These are phyloP conservation scores for Kwoniella dendrophila DNA, from an alignment of 768 basidiomycete species.

Conservation along the genomic window DNA sequence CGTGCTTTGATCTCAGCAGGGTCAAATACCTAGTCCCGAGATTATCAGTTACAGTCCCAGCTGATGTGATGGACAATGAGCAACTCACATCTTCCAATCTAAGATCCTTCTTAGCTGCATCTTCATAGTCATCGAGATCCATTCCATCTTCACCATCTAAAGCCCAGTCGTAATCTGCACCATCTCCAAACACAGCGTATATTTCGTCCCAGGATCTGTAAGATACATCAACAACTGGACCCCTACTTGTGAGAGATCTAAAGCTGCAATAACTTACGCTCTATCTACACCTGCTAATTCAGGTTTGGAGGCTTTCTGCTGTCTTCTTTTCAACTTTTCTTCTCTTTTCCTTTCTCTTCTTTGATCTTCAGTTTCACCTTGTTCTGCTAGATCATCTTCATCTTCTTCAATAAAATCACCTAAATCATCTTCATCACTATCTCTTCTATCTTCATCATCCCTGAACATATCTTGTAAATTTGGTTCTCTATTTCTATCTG, in stretches of 20 bases:
- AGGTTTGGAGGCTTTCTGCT: constrained; percentile 66
- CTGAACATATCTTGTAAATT: constrained; percentile 73
- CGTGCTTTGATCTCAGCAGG: constrained; percentile 91
- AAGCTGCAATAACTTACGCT: constrained; percentile 68
- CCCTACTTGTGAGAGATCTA: background rate
- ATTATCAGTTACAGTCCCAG: constrained; percentile 3
- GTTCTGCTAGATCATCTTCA: constrained; percentile 67
- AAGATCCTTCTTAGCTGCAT: constrained; percentile 85
- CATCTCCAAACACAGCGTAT: constrained; percentile 93
- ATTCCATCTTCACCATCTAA: constrained; percentile 74
- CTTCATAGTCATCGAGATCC: constrained; percentile 62
- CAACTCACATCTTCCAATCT: constrained; percentile 36
- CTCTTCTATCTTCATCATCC: constrained; percentile 63
- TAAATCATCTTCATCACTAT: constrained; percentile 67
- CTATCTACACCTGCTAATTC: constrained; percentile 75
- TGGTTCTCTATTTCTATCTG: constrained; percentile 61
- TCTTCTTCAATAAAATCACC: constrained; percentile 69
- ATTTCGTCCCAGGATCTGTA: constrained; percentile 91
- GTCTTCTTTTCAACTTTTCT: constrained; percentile 62
- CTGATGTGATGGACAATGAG: background rate
- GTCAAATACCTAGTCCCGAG: constrained; percentile 79
- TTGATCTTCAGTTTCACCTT: constrained; percentile 74
- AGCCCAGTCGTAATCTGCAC: constrained; percentile 95
- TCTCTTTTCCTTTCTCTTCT: constrained; percentile 66
- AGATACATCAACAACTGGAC: too few species aligned